A percentile compares a stretch with the other conserved stretches of the same genome.
Evolutionary conservation across 805 yeast species (phyloP).

Genomic region (Ogataea populi-albae): DNA sequence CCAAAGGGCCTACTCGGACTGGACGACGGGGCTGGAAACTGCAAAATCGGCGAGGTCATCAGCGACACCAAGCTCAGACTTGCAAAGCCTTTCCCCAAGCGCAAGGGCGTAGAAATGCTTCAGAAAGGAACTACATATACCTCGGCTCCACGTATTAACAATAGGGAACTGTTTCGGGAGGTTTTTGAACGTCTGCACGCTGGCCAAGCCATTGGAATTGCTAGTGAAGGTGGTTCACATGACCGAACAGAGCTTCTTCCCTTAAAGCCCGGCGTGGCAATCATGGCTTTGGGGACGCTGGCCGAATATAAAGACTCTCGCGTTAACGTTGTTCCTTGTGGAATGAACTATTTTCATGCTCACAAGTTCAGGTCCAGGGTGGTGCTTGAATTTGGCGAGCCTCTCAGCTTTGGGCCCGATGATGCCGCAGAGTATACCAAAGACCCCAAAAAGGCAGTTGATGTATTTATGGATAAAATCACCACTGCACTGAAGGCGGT

Average conservation of each 20-base stretch:
- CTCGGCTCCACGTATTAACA: conserved; percentile 79
- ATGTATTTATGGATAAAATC: conserved; percentile 60
- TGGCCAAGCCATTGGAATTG: conserved; percentile 82
- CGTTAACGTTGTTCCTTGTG: conserved; percentile 75
- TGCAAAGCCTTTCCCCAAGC: conserved; percentile 64
- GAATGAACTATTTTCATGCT: conserved; percentile 95
- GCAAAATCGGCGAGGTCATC: conserved; percentile 63
- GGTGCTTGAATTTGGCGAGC: conserved; percentile 89
- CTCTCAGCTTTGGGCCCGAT: conserved; percentile 60
- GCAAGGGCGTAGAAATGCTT: conserved; percentile 45
- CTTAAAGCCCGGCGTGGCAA: conserved; percentile 94
- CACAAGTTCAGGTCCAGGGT: conserved; percentile 95
- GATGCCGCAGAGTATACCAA: conserved; percentile 64
- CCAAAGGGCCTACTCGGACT: conserved; percentile 71
- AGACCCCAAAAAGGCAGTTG: conserved; percentile 67
- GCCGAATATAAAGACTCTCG: conserved; percentile 62
- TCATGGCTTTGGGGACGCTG: conserved; percentile 95
- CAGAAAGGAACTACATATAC: conserved; percentile 55
- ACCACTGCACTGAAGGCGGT: conserved; percentile 73
- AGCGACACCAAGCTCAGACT: conserved; percentile 68
- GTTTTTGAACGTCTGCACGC: conserved; percentile 75
- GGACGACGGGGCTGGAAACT: conserved; percentile 73
- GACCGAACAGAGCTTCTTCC: conserved; percentile 91
- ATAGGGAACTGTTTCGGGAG: conserved; percentile 68
- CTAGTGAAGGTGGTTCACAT: conserved; percentile 99